Evolutionary conservation across 192 early-diverging fungal species (phyloP).

Genomic region (Coemansia sp.): DNA sequence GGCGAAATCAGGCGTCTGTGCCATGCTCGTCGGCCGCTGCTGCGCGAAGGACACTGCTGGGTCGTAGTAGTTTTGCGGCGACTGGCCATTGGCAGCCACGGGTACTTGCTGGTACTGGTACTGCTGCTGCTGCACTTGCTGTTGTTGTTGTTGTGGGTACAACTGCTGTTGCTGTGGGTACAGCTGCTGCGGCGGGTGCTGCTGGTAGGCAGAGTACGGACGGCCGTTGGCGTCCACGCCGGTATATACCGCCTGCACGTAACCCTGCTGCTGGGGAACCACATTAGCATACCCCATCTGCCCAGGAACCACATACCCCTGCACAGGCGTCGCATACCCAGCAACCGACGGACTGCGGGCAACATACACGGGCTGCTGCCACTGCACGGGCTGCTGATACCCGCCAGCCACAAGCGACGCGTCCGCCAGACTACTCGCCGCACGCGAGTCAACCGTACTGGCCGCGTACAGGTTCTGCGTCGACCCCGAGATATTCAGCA

Average conservation of each 20-base stretch:
- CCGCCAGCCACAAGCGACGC: neutral
- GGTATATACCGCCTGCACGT: slow-evolving; percentile 7
- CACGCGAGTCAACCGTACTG: neutral
- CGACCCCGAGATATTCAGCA: slow-evolving; percentile 22
- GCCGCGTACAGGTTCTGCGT: slow-evolving; percentile 4
- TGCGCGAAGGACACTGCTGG: too few species aligned
- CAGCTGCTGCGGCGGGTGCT: neutral
- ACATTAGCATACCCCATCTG: slow-evolving; percentile 3
- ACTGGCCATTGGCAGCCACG: neutral
- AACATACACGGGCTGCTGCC: slow-evolving; percentile 10
- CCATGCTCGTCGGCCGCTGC: slow-evolving; percentile 5
- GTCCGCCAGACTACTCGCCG: slow-evolving; percentile 5
- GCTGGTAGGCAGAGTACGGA: slow-evolving; percentile 17
- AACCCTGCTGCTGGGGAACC: slow-evolving; percentile 3
- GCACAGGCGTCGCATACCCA: neutral
- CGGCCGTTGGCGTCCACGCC: slow-evolving; percentile 23
- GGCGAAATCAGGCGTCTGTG: neutral
- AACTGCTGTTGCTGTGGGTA: slow-evolving; percentile 8
- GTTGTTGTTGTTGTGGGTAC: neutral
- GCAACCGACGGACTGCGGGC: slow-evolving; percentile 1
- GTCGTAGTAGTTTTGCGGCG: slow-evolving; percentile 28
- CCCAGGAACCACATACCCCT: too few species aligned
- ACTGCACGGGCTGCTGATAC: neutral
- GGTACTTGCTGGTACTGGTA: too few species aligned
- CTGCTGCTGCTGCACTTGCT: too few species aligned